Evolutionary conservation across 805 yeast species (phyloP).

Genomic region (Limtongia smithiae): DNA sequence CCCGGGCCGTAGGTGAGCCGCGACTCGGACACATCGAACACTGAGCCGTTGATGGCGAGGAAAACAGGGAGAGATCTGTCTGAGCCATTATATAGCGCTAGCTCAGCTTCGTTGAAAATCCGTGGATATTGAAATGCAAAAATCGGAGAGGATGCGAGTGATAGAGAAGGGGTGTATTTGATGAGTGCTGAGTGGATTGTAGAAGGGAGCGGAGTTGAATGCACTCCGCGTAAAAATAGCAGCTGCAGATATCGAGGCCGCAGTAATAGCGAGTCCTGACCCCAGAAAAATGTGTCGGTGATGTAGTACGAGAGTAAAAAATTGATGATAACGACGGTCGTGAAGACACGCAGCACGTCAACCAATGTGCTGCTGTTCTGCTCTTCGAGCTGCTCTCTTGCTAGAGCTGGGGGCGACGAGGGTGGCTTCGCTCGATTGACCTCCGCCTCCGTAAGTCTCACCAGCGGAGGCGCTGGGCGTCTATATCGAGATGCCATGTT

Average conservation of each 20-base stretch:
- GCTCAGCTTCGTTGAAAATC: conserved; percentile 45
- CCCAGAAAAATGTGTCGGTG: conserved; percentile 61
- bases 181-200: neutral
- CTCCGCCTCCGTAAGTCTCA: no score
- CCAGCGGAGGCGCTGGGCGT: no score
- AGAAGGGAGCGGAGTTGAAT: neutral
- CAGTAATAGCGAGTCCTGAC: conserved; percentile 51
- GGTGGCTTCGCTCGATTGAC: no score
- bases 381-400: no score
- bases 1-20: conserved; percentile 54
- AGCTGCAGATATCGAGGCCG: conserved; percentile 44
- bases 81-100: conserved; percentile 52
- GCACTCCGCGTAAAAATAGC: conserved; percentile 11
- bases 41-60: conserved; percentile 56
- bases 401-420: neutral
- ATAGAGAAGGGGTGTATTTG: conserved; percentile 5
- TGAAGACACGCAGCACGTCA: neutral
- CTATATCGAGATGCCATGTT: no score
- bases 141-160: conserved; percentile 6
- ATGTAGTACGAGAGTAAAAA: conserved; percentile 53
- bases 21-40: conserved; percentile 59
- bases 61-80: conserved; percentile 51
- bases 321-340: conserved; percentile 42
- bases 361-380: neutral
- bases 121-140: conserved; percentile 30